Evolutionary conservation across 495 filamentous ascomycete species (phyloP).

Genomic region (Friedmanniomyces simplex): DNA sequence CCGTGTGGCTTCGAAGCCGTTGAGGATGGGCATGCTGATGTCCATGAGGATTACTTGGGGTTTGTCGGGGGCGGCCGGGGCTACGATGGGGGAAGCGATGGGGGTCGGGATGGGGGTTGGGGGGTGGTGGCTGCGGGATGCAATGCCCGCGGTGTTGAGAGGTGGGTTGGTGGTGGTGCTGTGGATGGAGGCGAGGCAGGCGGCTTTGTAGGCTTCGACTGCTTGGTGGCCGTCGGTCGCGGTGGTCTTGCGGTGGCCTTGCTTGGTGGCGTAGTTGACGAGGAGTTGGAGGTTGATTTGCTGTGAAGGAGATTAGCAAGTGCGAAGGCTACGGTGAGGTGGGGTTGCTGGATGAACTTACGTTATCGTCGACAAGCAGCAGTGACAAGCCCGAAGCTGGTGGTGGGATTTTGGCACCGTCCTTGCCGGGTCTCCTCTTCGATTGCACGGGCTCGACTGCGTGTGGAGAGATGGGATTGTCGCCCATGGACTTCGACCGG

Average conservation of each 20-base stretch:
- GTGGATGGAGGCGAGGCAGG: conserved; percentile 7
- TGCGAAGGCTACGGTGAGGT: not conserved
- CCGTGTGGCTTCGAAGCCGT: conserved; percentile 16
- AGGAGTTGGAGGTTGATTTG: conserved; percentile 16
- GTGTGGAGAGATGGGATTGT: not conserved
- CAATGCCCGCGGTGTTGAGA: too few species aligned
- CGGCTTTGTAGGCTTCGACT: conserved; percentile 10
- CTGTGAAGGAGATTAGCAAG: not conserved
- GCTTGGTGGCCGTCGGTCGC: conserved; percentile 8
- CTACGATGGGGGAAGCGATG: too few species aligned
- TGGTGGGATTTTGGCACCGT: not conserved
- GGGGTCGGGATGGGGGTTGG: too few species aligned
- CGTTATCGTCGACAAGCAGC: not conserved
- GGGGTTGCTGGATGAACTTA: not conserved
- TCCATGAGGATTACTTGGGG: conserved; percentile 20
- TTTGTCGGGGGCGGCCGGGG: too few species aligned
- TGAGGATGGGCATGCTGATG: conserved; percentile 17
- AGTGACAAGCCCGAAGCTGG: not conserved
- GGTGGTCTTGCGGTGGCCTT: not conserved
- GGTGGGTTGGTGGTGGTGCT: too few species aligned
- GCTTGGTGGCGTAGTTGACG: conserved; percentile 11
- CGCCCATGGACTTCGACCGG: not conserved
- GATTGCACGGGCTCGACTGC: not conserved
- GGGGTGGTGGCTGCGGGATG: too few species aligned
- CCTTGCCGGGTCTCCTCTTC: not conserved